Base-by-base conservation (phyloP, 306 rosid species). In the Cyclanthera cordifolia region DNA sequence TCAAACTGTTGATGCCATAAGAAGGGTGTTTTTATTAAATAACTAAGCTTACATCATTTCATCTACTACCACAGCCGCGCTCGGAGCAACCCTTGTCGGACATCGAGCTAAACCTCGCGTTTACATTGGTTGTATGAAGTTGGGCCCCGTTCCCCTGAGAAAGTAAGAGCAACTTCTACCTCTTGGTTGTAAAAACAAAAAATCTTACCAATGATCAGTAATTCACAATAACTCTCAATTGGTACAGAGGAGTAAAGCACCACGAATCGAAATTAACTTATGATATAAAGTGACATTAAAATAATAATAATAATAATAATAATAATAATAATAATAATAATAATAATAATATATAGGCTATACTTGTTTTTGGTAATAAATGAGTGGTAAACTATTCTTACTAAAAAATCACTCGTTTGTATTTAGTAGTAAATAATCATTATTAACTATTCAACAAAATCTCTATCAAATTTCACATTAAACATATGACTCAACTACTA, bases 231-330 rank as follows among this genome's bases (percentile, higher is more conserved):
- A 48, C 73, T 53, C 49, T 61, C 61, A 55, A 72, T 17, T 67
- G 65, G 30, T 30, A 68, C 82, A 89, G 96, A 85, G 97, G 95
- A 69, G 96, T 89, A 70, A 92, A 66, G 75, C 89, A 89, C 77
- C 87, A 92, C 71, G 97, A 92, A 80, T 96, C 97, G 25, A 95
- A n/a, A n/a, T n/a, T n/a, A n/a, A n/a, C n/a, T n/a, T n/a, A n/a
- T n/a, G n/a, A n/a, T n/a, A n/a, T n/a, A n/a, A n/a, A n/a, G n/a
- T n/a, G n/a, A n/a, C n/a, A n/a, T n/a, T n/a, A n/a, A n/a, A n/a
- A n/a, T n/a, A n/a, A n/a, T n/a, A n/a, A n/a, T n/a, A n/a, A n/a
- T n/a, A n/a, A n/a, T n/a, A n/a, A n/a, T n/a, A n/a, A n/a, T n/a
- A n/a, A n/a, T n/a, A n/a, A n/a, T n/a, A n/a, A n/a, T n/a, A n/a